These are phyloP conservation scores for Capronia americana DNA, from an alignment of 2,329 filamentous ascomycete genomes.

Conservation along the genomic window DNA sequence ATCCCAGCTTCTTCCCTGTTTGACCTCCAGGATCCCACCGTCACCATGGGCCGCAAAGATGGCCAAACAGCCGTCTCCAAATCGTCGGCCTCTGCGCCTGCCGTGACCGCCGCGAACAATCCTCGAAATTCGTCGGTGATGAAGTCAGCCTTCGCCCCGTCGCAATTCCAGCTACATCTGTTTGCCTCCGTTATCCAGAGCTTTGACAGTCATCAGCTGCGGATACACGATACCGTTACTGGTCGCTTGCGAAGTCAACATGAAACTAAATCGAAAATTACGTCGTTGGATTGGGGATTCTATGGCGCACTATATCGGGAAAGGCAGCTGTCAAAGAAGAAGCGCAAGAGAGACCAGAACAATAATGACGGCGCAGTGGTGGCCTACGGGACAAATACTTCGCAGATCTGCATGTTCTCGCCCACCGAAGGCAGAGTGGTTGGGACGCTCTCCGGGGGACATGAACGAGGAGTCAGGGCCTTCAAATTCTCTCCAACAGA, in stretches of 20 bases:
- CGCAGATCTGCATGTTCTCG: conserved; percentile 58
- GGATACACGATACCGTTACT: conserved; percentile 59
- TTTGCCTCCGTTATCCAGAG: conserved; percentile 62
- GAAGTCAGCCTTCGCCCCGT: conserved; percentile 58
- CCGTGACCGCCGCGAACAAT: conserved; percentile 39
- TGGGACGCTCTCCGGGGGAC: conserved; percentile 52
- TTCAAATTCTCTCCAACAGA: conserved; percentile 59
- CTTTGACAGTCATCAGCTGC: conserved; percentile 59
- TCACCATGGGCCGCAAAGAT: conserved; percentile 55
- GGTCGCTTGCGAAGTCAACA: conserved; percentile 59
- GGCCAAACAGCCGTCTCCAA: conserved; percentile 52
- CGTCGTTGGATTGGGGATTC: conserved; percentile 60
- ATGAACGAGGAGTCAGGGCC: conserved; percentile 56
- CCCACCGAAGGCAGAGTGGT: conserved; percentile 56
- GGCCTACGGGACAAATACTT: conserved; percentile 57
- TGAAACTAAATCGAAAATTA: conserved; percentile 54
- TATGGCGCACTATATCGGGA: conserved; percentile 43
- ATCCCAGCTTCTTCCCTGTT: conserved; percentile 15
- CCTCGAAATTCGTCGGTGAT: conserved; percentile 56
- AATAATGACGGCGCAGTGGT: conserved; percentile 53
- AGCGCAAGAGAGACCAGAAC: conserved; percentile 54
- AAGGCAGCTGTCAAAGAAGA: conserved; percentile 54
- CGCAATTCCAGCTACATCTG: conserved; percentile 57
- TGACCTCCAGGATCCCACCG: conserved; percentile 11
- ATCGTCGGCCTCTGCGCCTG: conserved; percentile 51